Evolutionary conservation across 768 basidiomycete genomes (phyloP), one percentile per base, ranked within the genome.

Genomic region (Pulveroboletus sp.): DNA sequence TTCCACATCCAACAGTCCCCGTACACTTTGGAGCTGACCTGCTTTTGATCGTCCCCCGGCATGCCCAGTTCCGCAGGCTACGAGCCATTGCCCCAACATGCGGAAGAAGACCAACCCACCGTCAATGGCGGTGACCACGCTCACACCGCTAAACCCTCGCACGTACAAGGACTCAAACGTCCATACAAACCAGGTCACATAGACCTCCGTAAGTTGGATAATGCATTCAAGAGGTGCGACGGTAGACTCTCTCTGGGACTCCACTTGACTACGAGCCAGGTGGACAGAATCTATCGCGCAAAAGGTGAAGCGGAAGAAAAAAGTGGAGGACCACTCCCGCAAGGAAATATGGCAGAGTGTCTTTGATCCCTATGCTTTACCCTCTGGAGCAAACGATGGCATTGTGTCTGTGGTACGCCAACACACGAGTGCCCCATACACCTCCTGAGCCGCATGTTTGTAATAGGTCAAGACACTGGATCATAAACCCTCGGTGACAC

Each of bases 261-360:
- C 45, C 27, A 32, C 36, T 30, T 54, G 43, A 46, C 40, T 36
- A 9, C 39, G 46, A 10, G 38, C 18, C 24, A 88, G 87, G 63
- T 93, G 89, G 89, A 92, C 89, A 11, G 82, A 87, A 59, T 86
- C 85, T 47, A 91, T 93, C 57, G 85, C 89, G 1, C 84, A 89
- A 70, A 89, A 86, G 68, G 81, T 93, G 45, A 87, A 85, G 57
- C 79, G 85, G 49, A 89, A 86, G 71, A 86, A 83, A 74, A 88
- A 84, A 57, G 73, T 74, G 14, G 75, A 80, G 36, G 80, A 80
- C 49, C 76, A 82, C 61, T 77, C 80, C 37, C 78, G 77, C 62
- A 84, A 76, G 72, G 80, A 82, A 63, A 91, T 92, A 61, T 85
- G 81, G 78, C 80, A 82, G 51, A 89, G 85, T 60, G 85, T 87